A percentile compares a stretch with the other conserved stretches of the same genome.
Evolutionary conservation across 1,284 basidiomycete species (phyloP).

Genomic region (Trichosporon faecale): DNA sequence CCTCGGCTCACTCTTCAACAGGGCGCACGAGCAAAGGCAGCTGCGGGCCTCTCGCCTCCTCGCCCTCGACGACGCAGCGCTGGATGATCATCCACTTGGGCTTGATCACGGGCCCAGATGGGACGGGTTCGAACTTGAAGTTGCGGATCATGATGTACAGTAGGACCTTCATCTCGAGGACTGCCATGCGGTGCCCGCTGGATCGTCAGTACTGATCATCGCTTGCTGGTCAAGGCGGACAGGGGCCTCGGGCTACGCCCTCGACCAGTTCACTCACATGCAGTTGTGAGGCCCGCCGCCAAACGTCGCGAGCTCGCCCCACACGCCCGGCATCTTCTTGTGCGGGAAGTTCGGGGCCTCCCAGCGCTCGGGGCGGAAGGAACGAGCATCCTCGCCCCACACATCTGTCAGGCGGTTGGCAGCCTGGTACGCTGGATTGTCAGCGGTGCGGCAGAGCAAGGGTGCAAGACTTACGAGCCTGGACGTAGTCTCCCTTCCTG

Average conservation of each 20-base stretch:
- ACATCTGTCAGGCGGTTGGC: conserved; percentile 62
- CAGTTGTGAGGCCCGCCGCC: conserved; percentile 11
- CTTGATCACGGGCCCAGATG: conserved; percentile 37
- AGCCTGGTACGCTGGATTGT: conserved; percentile 34
- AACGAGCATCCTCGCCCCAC: conserved; percentile 67
- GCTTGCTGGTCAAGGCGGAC: too few relatives aligned
- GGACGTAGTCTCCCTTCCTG: conserved; percentile 38
- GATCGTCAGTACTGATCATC: background rate
- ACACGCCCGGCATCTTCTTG: conserved; percentile 54
- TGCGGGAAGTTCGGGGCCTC: conserved; percentile 17
- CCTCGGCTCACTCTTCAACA: background rate
- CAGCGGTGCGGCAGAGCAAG: conserved; percentile 32
- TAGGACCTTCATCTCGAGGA: conserved; percentile 62
- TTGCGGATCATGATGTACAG: conserved; percentile 58
- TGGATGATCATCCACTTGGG: conserved; percentile 49
- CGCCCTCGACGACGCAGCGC: conserved; percentile 43
- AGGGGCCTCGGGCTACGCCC: too few relatives aligned
- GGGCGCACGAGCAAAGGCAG: conserved; percentile 39
- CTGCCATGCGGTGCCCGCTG: conserved; percentile 62
- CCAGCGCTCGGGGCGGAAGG: conserved; percentile 57
- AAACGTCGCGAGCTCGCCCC: conserved; percentile 55
- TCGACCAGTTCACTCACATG: conserved; percentile 15
- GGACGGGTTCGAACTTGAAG: conserved; percentile 55
- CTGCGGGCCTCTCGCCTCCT: conserved; percentile 48
- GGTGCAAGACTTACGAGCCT: conserved; percentile 61